Evolutionary conservation across 805 yeast species (phyloP).

Genomic region (Candida hispaniensis): DNA sequence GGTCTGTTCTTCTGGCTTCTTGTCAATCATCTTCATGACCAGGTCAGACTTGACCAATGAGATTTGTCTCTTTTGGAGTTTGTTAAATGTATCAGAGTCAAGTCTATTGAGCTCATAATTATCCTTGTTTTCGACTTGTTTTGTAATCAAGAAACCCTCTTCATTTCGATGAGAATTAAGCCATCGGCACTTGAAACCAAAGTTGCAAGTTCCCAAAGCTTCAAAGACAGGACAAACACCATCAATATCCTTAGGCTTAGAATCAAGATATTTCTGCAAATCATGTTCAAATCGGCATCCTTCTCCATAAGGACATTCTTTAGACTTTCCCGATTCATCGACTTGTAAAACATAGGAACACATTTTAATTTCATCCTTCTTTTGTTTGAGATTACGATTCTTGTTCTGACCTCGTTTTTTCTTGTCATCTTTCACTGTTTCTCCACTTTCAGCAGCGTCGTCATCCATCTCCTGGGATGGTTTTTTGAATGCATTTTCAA

Average conservation of each 20-base stretch:
- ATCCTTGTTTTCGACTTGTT: slow-evolving; percentile 28
- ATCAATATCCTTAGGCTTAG: slow-evolving; percentile 60
- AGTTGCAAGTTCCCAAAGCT: slow-evolving; percentile 81
- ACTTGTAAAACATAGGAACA: slow-evolving; percentile 40
- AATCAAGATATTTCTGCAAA: slow-evolving; percentile 46
- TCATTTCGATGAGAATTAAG: slow-evolving; percentile 53
- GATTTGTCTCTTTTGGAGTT: slow-evolving; percentile 51
- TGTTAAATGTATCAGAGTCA: slow-evolving; percentile 23
- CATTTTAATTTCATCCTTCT: slow-evolving; percentile 49
- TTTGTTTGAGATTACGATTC: slow-evolving; percentile 63
- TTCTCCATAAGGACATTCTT: slow-evolving; percentile 46
- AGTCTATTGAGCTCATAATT: slow-evolving; percentile 60
- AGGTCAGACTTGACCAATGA: slow-evolving; percentile 47
- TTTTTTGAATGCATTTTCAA: slow-evolving; percentile 29
- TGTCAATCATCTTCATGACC: slow-evolving; percentile 53
- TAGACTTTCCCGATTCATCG: slow-evolving; percentile 14
- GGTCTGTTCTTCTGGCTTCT: slow-evolving; percentile 30
- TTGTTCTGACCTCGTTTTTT: slow-evolving; percentile 75
- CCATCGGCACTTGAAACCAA: slow-evolving; percentile 91
- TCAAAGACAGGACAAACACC: slow-evolving; percentile 78
- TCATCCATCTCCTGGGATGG: slow-evolving; percentile 17
- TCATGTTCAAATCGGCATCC: slow-evolving; percentile 73
- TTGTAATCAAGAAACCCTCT: slow-evolving; percentile 32
- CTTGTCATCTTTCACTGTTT: slow-evolving; percentile 36
- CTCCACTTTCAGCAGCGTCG: slow-evolving; percentile 23